Evolutionary conservation across 2,329 filamentous ascomycete species (phyloP), one percentile per base, ranked within the genome.

Genomic region (Beauveria asiatica): DNA sequence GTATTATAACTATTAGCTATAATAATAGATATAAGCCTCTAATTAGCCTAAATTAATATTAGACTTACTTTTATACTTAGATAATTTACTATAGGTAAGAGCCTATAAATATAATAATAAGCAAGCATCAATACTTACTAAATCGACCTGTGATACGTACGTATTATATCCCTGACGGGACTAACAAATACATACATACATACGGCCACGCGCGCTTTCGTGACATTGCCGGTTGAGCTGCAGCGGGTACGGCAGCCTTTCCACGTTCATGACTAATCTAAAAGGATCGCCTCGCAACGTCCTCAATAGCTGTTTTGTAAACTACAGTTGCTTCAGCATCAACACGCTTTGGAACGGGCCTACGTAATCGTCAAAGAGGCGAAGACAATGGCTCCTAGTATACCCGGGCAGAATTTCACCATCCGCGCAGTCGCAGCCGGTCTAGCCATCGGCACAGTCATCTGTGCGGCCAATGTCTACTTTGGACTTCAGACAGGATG

Each of bases 391-490:
- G 48, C 63, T 48, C 63, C 63, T 19, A 51, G 59, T 9, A 53
- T 62, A 51, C 60, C 73, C 62, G 80, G 79, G 56, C 83, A 83
- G 51, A 92, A 91, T 76, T 97, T 99, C 75, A 97, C 94, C 0
- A 61, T 87, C 27, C 87, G 94, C 60, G 91, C 91, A 55, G 80
- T 97, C 44, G 70, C 85, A 5, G 90, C 90, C 30, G 94, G 94
- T 17, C 79, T 96, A 6, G 77, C 83, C 3, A 94, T 99, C 64
- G 94, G 94, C 45, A 84, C 94, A 5, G 79, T 97, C 59, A 96
- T 97, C 69, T 94, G 90, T 70, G 96, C 96, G 72, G 95, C 90
- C 57, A 99, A 99, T 71, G 97, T 95, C 79, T 99, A 97, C 74
- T 99, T 99, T 72, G 94, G 94, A n/a, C 79, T 99, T 37, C 94